Base-by-base conservation (phyloP, 2,329 filamentous ascomycete species). In the Whalleya microplaca region DNA sequence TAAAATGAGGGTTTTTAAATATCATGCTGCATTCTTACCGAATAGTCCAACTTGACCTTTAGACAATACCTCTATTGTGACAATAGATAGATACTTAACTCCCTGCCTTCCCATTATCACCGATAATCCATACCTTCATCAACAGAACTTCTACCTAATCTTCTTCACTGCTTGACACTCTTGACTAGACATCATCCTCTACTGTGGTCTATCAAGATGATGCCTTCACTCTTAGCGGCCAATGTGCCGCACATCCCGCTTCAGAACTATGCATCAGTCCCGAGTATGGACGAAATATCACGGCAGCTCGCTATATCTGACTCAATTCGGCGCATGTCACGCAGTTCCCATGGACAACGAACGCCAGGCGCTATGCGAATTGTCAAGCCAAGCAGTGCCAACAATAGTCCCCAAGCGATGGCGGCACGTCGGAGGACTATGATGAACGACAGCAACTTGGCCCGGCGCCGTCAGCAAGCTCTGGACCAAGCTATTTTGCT, bases 361-460 rank as follows among this genome's bases (percentile, higher is more conserved):
- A 73, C 71, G 48, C 77, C 74, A 64, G 76, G 74, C 57, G 74
- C 76, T 55, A 86, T 84, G 82, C 80, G 87, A 58, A 77, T 91
- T 41, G 75, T 74, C 53, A 91, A 91, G 72, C 85, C 87, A 14
- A 82, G 76, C 62, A 90, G 87, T 72, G 82, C 86, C 62, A 89
- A 79, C 76, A 90, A 84, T 73, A 91, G 88, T 71, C 88, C 88
- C 14, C 80, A 85, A 64, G 78, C 79, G 18, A 71, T 76, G 62
- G 74, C 80, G 64, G 74, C 76, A 55, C 76, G 84, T 63, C 79
- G 85, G 68, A 84, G 81, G 69, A 86, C 84, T 1, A 70, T 84
- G 58, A 79, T 85, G 71, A 78, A 81, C 67, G 78, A 85, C 60
- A 69, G 71, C 57, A 74, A 71, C 61, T 71, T 79, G 56, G 75